Evolutionary conservation across 176 grass and related monocot genomes (phyloP).

Genomic region (Otatea glauca): DNA sequence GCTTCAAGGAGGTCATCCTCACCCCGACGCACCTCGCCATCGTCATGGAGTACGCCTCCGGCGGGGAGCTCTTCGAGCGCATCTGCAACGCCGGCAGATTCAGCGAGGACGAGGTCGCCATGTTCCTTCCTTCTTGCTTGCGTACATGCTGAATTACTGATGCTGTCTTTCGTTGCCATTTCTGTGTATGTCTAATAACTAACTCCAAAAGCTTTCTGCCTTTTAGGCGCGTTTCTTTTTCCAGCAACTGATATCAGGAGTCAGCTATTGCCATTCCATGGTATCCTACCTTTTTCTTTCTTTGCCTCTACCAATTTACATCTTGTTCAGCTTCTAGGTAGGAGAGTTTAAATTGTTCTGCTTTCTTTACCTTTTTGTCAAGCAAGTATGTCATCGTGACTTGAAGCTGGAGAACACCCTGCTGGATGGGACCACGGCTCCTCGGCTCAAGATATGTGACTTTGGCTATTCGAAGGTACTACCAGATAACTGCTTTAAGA

Average conservation of each 20-base stretch:
- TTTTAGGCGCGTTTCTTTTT: too few relatives aligned
- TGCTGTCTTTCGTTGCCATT: too few relatives aligned
- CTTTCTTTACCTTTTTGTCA: too few relatives aligned
- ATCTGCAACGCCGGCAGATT: constrained; percentile 80
- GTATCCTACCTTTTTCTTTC: too few relatives aligned
- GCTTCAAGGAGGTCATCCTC: constrained; percentile 77
- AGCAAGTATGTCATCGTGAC: constrained; percentile 81
- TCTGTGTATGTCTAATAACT: too few relatives aligned
- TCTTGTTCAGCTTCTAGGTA: too few relatives aligned
- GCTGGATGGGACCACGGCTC: constrained; percentile 69
- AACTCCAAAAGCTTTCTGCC: too few relatives aligned
- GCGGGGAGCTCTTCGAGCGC: constrained; percentile 78
- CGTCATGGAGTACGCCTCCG: constrained; percentile 87
- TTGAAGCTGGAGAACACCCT: constrained; percentile 85
- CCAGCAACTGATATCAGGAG: constrained; percentile 92
- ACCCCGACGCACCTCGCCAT: constrained; percentile 84
- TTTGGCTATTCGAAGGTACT: constrained; percentile 84
- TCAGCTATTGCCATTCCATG: constrained; percentile 98
- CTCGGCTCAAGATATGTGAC: constrained; percentile 86
- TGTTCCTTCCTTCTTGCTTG: too few relatives aligned
- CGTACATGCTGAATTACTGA: too few relatives aligned
- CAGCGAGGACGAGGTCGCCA: constrained; percentile 63
- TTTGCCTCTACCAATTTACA: too few relatives aligned
- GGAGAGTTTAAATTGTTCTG: too few relatives aligned
- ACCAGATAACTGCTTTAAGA: too few relatives aligned